Evolutionary conservation across 1,284 basidiomycete species (phyloP).

Genomic region (Melampsora allii-populina): DNA sequence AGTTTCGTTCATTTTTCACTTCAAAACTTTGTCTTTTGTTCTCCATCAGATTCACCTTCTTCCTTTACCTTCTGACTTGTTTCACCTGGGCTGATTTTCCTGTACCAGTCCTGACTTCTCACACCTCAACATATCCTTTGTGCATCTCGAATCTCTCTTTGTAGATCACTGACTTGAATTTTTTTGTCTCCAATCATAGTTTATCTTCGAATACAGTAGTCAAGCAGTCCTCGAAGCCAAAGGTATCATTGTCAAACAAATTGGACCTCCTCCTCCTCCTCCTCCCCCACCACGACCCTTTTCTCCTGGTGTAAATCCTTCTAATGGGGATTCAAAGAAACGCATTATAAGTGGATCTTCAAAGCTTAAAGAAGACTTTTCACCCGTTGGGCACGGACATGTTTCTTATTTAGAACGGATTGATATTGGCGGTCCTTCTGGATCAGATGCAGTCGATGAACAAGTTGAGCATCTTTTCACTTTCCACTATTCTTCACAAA

Average conservation of each 20-base stretch:
- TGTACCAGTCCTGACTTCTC: not conserved
- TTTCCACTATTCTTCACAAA: no score
- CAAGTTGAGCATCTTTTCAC: no score
- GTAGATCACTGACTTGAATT: not conserved
- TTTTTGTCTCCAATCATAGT: not conserved
- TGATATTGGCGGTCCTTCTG: no score
- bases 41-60: not conserved
- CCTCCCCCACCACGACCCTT: not conserved
- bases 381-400: not conserved
- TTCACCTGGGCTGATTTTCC: not conserved
- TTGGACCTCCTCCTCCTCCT: conserved; percentile 4
- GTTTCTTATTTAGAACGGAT: no score
- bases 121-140: not conserved
- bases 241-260: conserved; percentile 19
- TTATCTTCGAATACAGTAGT: conserved; percentile 25
- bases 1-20: not conserved
- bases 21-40: not conserved
- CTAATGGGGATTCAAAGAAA: no score
- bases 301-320: no score
- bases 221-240: conserved; percentile 25
- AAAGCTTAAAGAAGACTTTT: not conserved
- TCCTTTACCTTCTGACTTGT: not conserved
- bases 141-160: not conserved
- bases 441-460: no score
- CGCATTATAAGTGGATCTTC: not conserved